phyloP scores from a whole-genome alignment of 305 asterid genomes.

The Fraxinus latifolia region DNA sequence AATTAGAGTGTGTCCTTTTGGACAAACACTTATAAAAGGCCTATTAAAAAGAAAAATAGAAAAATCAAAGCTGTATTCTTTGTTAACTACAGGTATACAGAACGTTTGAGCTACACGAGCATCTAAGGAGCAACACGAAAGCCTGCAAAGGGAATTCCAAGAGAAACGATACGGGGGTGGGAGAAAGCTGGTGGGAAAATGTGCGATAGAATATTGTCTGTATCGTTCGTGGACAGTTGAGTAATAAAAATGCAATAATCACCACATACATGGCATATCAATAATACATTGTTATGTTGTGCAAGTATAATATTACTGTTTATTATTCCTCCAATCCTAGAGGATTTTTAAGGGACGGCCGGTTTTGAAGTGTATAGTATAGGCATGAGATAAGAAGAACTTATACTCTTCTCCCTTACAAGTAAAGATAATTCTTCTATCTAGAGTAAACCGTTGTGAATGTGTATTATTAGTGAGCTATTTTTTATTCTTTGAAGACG shows the following conservation, averaged over 20 bases:
- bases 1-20: constrained; percentile 21
- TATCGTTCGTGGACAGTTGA: constrained; percentile 29
- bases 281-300: neutral
- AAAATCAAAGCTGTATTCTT: constrained; percentile 18
- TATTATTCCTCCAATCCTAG: neutral
- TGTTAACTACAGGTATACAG: neutral
- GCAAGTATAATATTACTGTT: neutral
- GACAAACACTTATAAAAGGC: constrained; percentile 15
- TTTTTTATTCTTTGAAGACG: neutral
- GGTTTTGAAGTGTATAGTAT: neutral
- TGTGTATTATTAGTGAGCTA: neutral
- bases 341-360: neutral
- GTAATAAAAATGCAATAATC: constrained; percentile 23
- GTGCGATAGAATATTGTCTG: constrained; percentile 30
- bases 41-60: constrained; percentile 15
- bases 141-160: constrained; percentile 28
- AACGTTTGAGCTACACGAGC: constrained; percentile 2
- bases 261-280: constrained; percentile 20
- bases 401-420: neutral
- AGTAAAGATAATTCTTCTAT: neutral
- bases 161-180: constrained; percentile 28
- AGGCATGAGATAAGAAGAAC: neutral
- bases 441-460: neutral
- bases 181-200: constrained; percentile 39
- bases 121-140: constrained; percentile 34